Evolutionary conservation across 371 early-diverging fungal genomes (phyloP), one percentile per base, ranked within the genome.

Genomic region (Lichtheimia corymbifera): DNA sequence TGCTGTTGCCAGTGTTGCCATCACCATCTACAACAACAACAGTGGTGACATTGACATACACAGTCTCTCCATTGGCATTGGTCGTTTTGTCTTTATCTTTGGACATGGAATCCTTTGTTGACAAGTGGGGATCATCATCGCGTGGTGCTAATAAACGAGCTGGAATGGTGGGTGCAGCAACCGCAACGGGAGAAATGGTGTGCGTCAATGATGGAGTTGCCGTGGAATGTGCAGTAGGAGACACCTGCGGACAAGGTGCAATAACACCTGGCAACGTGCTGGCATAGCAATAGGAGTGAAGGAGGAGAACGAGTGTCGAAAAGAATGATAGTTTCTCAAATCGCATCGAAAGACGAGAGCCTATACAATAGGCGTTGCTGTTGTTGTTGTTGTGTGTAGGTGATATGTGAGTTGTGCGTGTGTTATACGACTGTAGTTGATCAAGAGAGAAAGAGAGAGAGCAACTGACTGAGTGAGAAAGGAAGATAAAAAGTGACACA

Each of bases 1-100:
- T 50, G 40, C 12, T 50, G 22, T 22, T 22, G 40, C 35, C 51
- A 24, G 51, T 45, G 15, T 17, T 50, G 5, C 45, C 42, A 14
- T 49, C 44, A 24, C 47, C 53, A 24, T 50, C 28, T 22, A 25
- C 27, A 53, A 60, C 47, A 12, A 60, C 53, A 42, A 60, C 40
- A 0, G 60, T 60, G 15, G 60, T 60, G 18, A 58, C 40, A 40
- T 49, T 58, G 17, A 50, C 30, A 50, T 25, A 40, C 4, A 58
- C 50, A 7, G 59, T 50, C 22, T 50, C 28, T 22, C 59, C 59
- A n/a, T 25, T 27, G 13, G 22, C 24, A 35, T 58, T 27, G 35
- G 22, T 49, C 11, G 47, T 58, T 3, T 20, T 55, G 0, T 20
- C 15, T 22, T 22, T 55, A n/a, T 47, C n/a, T 7, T 18, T 47